A percentile compares a stretch with the other conserved stretches of the same genome.
phyloP scores from a whole-genome alignment of 2,329 filamentous ascomycete species.

The Trichoderma sp. region DNA sequence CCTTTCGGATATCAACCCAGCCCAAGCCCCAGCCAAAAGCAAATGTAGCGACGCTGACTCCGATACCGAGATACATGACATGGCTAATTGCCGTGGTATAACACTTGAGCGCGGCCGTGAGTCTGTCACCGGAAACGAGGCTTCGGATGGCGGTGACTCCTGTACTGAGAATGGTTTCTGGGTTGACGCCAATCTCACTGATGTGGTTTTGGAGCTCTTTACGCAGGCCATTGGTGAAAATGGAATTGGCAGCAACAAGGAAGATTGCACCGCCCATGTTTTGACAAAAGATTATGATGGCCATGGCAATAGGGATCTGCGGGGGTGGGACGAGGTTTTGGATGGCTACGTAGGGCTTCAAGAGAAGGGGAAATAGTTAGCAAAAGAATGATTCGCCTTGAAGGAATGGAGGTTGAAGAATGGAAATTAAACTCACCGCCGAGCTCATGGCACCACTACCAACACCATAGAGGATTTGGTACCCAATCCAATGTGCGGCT shows the following conservation, averaged over 20 bases:
- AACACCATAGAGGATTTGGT: constrained; percentile 39
- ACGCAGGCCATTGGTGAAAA: not conserved
- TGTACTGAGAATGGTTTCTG: not conserved
- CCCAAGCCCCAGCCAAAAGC: not conserved
- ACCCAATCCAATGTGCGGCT: constrained; percentile 29
- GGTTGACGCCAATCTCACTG: not conserved
- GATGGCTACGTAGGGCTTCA: not conserved
- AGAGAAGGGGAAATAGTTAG: not conserved
- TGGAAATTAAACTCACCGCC: constrained; percentile 22
- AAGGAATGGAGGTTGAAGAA: not conserved
- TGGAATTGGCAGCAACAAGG: constrained; percentile 31
- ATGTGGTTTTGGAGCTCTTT: not conserved
- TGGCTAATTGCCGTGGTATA: not conserved
- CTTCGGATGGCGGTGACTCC: not conserved
- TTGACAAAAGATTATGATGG: constrained; percentile 45
- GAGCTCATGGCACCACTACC: constrained; percentile 45
- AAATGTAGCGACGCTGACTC: not conserved
- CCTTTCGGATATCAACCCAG: not conserved
- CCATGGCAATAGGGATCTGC: constrained; percentile 46
- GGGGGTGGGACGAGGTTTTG: constrained; percentile 42
- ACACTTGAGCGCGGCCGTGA: not conserved
- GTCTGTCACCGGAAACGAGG: not conserved
- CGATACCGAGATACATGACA: not conserved
- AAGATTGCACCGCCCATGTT: constrained; percentile 46
- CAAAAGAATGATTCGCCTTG: not conserved